Evolutionary conservation across 2,329 filamentous ascomycete species (phyloP).

Genomic region (Aureobasidium namibiae): DNA sequence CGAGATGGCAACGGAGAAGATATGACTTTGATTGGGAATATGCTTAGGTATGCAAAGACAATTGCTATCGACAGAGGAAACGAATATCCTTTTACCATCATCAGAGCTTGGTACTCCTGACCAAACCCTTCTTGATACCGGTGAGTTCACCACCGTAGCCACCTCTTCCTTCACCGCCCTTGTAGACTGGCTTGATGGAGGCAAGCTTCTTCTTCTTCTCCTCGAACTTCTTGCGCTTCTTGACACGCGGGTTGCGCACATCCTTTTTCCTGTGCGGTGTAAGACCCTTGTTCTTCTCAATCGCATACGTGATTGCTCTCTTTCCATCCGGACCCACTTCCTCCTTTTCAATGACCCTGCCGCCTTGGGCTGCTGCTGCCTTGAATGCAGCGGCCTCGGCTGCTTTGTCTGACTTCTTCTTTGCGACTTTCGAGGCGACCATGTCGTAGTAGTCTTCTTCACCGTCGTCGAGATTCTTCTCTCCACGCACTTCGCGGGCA

Average conservation of each 20-base stretch:
- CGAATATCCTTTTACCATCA: background rate
- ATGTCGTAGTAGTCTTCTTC: slow-evolving; percentile 85
- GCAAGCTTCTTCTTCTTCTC: slow-evolving; percentile 95
- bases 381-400: slow-evolving; percentile 52
- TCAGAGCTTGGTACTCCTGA: slow-evolving; percentile 84
- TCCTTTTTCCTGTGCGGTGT: slow-evolving; percentile 88
- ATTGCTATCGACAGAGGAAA: background rate
- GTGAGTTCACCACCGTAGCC: slow-evolving; percentile 88
- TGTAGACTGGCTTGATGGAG: slow-evolving; percentile 77
- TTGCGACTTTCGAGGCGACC: slow-evolving; percentile 58
- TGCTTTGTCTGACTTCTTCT: slow-evolving; percentile 67
- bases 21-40: background rate
- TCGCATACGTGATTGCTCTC: slow-evolving; percentile 84
- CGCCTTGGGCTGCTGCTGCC: slow-evolving; percentile 47
- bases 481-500: slow-evolving; percentile 41
- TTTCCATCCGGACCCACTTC: slow-evolving; percentile 75
- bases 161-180: slow-evolving; percentile 73
- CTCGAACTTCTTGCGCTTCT: slow-evolving; percentile 95
- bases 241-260: slow-evolving; percentile 86
- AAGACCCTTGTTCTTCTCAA: slow-evolving; percentile 96
- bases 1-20: background rate
- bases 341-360: slow-evolving; percentile 57
- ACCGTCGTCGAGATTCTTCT: slow-evolving; percentile 31
- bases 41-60: background rate
- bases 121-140: slow-evolving; percentile 87